A percentile compares a stretch with the other conserved stretches of the same genome.
These are phyloP conservation scores for Pseudozyma pruni DNA, from an alignment of 1,284 basidiomycete species.

Conservation along the genomic window DNA sequence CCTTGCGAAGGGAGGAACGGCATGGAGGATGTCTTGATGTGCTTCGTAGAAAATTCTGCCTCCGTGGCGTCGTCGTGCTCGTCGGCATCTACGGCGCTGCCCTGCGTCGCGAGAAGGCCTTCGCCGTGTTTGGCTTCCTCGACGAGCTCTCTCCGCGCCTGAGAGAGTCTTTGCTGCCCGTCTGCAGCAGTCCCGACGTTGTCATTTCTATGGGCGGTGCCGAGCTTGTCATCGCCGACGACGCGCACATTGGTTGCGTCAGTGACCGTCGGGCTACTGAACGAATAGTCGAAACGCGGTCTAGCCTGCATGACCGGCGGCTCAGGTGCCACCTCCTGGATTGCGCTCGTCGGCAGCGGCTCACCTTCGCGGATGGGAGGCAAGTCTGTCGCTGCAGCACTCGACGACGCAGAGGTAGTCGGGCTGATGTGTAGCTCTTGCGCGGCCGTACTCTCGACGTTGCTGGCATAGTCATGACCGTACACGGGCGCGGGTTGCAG, in stretches of 20 bases:
- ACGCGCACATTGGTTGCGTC: background rate
- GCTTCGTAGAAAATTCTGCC: background rate
- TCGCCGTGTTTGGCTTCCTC: conserved; percentile 13
- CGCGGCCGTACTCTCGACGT: background rate
- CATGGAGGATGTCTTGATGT: conserved; percentile 33
- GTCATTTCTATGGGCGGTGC: background rate
- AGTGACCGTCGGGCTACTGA: conserved; percentile 17
- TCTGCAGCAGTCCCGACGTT: background rate
- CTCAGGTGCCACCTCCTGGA: background rate
- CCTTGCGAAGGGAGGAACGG: conserved; percentile 33
- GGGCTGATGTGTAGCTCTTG: conserved; percentile 5
- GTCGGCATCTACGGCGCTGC: conserved; percentile 10
- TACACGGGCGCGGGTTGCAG: conserved; percentile 3
- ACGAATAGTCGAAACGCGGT: conserved; percentile 15
- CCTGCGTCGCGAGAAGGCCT: conserved; percentile 9
- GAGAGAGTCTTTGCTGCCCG: conserved; percentile 11
- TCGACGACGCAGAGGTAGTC: conserved; percentile 1
- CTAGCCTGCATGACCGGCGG: background rate
- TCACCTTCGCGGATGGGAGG: conserved; percentile 17
- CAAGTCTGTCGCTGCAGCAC: conserved; percentile 4
- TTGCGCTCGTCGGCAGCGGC: conserved; percentile 4
- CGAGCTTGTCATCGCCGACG: background rate
- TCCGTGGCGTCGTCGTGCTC: conserved; percentile 1
- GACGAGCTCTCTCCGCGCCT: conserved; percentile 14
- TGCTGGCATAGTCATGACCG: conserved; percentile 17